Base-by-base conservation (phyloP, 2,329 filamentous ascomycete genomes). In the Myriosclerotinia duriaeana region DNA sequence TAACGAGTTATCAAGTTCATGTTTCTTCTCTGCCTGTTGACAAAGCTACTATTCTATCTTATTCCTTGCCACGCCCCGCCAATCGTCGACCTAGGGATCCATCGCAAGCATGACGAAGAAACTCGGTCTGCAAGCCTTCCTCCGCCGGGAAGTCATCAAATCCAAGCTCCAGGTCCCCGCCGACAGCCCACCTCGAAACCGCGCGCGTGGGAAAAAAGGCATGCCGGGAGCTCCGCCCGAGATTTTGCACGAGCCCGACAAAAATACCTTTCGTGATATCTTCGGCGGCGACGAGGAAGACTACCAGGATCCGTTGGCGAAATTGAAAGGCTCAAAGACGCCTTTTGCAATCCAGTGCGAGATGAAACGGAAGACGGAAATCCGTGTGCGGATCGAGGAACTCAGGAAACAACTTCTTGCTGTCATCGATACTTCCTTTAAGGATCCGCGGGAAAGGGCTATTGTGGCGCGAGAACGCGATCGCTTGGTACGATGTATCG, bases 61-160 rank as follows among this genome's bases (percentile, higher is more conserved):
- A 5, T 38, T 52, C 34, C 14, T 7, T 17, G 15, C 36, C 36
- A 12, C 14, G 38, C 17, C 14, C 20, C n/a, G 1, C 14, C 38
- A 38, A 26, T 50, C 3, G 5, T 26, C 36, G 50, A 34, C 30
- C 30, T 6, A 53, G 5, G 2, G 1, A 53, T 6, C 20, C n/a
- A 34, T 7, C 22, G 12, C 7, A 44, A 46, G 2, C 5, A 64
- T 64, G 61, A 55, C 50, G 11, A 64, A 5, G 5, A 64, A 36
- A 12, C 40, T 46, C 20, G 52, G 53, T 7, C 63, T 70, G 14
- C 65, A 53, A 36, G 65, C 48, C 14, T 67, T 68, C 40, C 59
- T 69, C 22, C 67, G 63, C 12, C 65, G 53, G 8, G 69, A 70
- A 34, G 53, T 70, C 17, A 50, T 48, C 8, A 68, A 66, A 56